phyloP scores from a whole-genome alignment of 768 basidiomycete species.

The Chiua virens region DNA sequence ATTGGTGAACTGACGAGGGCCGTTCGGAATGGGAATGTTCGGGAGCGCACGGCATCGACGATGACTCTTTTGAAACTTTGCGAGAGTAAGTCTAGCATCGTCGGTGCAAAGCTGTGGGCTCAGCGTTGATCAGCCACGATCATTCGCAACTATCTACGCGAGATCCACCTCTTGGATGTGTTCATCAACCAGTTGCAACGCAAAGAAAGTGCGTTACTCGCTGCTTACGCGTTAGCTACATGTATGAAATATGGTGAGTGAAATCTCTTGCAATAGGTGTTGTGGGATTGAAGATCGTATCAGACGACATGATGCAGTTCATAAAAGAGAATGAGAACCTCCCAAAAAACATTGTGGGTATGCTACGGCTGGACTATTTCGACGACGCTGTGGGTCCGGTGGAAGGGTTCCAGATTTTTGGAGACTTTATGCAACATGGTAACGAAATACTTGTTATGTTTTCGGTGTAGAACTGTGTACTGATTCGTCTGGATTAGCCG shows the following conservation, averaged over 20 bases:
- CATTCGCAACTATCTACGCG: constrained; percentile 4
- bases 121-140: background rate
- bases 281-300: background rate
- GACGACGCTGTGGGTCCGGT: constrained; percentile 22
- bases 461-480: background rate
- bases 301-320: constrained; percentile 14
- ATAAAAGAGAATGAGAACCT: constrained; percentile 2
- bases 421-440: constrained; percentile 18
- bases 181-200: constrained; percentile 15
- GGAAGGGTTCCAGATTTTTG: constrained; percentile 25
- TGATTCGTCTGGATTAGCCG: constrained; percentile 7
- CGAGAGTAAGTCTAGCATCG: constrained; percentile 4
- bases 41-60: constrained; percentile 24
- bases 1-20: constrained; percentile 10
- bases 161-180: constrained; percentile 2
- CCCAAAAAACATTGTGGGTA: constrained; percentile 17
- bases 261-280: background rate
- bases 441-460: background rate
- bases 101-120: background rate
- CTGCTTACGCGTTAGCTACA: constrained; percentile 17
- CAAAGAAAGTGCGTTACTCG: constrained; percentile 12
- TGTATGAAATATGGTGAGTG: constrained; percentile 18
- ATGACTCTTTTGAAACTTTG: constrained; percentile 19
- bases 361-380: constrained; percentile 23
- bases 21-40: background rate